Conservation (phyloP, 352 stramenopile genomes). For the Phytophthora macrochlamydospora region DNA sequence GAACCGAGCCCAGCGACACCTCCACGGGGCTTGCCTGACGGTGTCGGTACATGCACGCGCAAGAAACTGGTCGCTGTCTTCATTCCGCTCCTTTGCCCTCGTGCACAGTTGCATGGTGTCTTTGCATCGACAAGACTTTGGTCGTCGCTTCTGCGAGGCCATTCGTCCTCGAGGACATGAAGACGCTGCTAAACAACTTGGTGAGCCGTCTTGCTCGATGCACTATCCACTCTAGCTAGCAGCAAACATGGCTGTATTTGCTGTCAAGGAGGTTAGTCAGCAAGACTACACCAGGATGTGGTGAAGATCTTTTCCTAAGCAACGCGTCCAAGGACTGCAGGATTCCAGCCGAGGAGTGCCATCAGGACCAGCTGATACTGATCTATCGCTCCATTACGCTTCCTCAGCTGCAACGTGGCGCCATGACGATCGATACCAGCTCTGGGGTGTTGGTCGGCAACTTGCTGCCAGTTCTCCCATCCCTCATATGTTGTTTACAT, state of each 20-base stretch:
- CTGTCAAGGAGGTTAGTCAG: not conserved
- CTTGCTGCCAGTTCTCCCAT: not conserved
- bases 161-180: not conserved
- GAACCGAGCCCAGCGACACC: conserved; percentile 12
- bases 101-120: conserved; percentile 5
- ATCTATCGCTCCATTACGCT: conserved; percentile 5
- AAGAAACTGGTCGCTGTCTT: conserved; percentile 23
- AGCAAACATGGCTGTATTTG: not conserved
- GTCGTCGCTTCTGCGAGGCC: not conserved
- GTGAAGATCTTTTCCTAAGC: not conserved
- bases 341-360: not conserved
- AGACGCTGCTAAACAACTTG: not conserved
- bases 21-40: conserved; percentile 24
- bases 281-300: too few relatives aligned
- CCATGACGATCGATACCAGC: conserved; percentile 10
- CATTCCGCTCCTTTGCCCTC: conserved; percentile 17
- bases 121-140: conserved; percentile 21
- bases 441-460: not conserved
- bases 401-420: conserved; percentile 1
- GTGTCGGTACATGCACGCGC: conserved; percentile 16
- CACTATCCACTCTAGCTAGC: conserved; percentile 23
- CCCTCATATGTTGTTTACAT: not conserved
- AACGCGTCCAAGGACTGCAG: not conserved
- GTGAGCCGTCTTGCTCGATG: conserved; percentile 4
- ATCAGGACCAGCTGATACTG: conserved; percentile 21